Evolutionary conservation across 306 rosid genomes (phyloP), one percentile per base, ranked within the genome.

Genomic region (Trifolium repens): DNA sequence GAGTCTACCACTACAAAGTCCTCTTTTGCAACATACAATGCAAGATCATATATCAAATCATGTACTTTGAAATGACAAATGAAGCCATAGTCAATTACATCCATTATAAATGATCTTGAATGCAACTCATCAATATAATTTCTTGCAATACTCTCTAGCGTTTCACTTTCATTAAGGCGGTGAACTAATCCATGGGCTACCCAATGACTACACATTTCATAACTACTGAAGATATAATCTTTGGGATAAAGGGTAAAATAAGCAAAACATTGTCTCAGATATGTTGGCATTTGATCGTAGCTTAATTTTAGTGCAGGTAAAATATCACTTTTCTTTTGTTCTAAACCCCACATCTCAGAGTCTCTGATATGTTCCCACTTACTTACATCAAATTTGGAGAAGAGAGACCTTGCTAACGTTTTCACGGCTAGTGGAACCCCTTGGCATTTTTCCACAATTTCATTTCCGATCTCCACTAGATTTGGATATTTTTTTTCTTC

Each of bases 351-450:
- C 24, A 22, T 22, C 1, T 22, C 24, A 1, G 24, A 22, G 24
- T 22, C 24, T 22, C 24, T 22, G 0, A 43, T 7, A 1, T 14
- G 24, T 43, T 12, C 11, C 55, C 54, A 67, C 13, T 42, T 67
- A 1, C 8, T 22, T 7, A 26, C 1, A 12, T 67, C 39, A 43
- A 11, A 67, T 12, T 43, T 67, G 19, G 53, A 40, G n/a, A 19
- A 65, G 2, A 65, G 1, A 3, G 35, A 40, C 7, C 53, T 40
- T 16, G 34, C 70, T 40, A 65, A 11, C 40, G 53, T 5, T 32
- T 8, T 53, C 22, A 71, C 40, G 0, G 61, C 71, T 12, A 67
- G 39, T 2, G 71, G 71, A 65, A 65, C 71, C 1, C 71, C 71
- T 17, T 0, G 2, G 5, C 71, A 65, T 12, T 67, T 67, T 67